Percentiles rank a stretch among this genome's conserved stretches.
These are phyloP conservation scores for Solanum sparsipilum DNA, from an alignment of 257 asterid genomes.

Conservation along the genomic window DNA sequence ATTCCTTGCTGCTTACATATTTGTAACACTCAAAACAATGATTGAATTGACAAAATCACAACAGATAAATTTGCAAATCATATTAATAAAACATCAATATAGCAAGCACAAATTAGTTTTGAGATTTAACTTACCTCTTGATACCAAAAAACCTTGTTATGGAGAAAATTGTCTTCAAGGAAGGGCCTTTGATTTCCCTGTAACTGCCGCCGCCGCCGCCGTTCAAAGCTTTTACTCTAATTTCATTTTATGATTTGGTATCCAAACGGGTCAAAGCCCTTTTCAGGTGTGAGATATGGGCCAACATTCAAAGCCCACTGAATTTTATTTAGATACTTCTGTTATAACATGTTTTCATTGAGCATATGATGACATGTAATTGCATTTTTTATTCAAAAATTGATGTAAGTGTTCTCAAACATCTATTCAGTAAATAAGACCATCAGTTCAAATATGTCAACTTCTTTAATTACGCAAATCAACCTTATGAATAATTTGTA, in stretches of 20 bases:
- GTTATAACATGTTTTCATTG: too few relatives aligned
- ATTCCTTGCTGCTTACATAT: background rate
- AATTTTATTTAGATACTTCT: too few relatives aligned
- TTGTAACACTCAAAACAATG: background rate
- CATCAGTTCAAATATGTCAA: background rate
- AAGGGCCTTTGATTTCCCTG: background rate
- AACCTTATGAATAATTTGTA: background rate
- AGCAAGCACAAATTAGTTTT: background rate
- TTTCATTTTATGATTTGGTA: background rate
- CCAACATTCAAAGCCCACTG: background rate
- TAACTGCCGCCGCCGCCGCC: too few relatives aligned
- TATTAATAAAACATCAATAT: background rate
- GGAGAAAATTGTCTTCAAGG: background rate
- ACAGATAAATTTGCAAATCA: background rate
- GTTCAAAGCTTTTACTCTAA: background rate
- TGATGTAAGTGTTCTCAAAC: background rate
- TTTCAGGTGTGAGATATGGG: background rate
- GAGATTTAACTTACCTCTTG: background rate
- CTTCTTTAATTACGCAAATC: background rate
- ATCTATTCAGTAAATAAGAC: background rate
- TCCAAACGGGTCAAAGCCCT: background rate
- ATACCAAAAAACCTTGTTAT: background rate
- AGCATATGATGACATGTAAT: too few relatives aligned
- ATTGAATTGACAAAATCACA: background rate
- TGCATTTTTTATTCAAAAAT: background rate